Evolutionary conservation across 2,329 filamentous ascomycete genomes (phyloP).

Genomic region (Claviceps spartinae): DNA sequence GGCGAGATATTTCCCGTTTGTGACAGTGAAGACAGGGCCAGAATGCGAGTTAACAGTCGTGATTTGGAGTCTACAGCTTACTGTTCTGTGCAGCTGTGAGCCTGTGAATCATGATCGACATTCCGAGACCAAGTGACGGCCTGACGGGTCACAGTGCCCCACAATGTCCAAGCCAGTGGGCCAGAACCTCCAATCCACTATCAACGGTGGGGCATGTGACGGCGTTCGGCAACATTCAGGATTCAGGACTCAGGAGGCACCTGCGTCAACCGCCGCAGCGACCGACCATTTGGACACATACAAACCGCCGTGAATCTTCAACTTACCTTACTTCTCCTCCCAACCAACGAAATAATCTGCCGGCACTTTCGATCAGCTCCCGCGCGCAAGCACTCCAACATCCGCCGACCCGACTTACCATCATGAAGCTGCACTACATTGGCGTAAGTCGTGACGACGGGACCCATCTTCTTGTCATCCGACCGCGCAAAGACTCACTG

Average conservation of each 20-base stretch:
- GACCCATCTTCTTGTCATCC: constrained; percentile 9
- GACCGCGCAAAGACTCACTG: not conserved
- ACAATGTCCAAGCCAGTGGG: too few relatives aligned
- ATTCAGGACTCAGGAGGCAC: not conserved
- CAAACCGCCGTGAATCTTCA: not conserved
- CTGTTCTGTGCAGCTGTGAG: too few relatives aligned
- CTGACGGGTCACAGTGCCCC: too few relatives aligned
- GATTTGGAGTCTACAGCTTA: too few relatives aligned
- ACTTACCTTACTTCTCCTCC: not conserved
- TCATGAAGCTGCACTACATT: constrained; percentile 80
- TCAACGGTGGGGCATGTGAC: not conserved
- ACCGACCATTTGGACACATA: not conserved
- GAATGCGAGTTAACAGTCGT: not conserved
- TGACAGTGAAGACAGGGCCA: not conserved
- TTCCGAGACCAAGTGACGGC: too few relatives aligned
- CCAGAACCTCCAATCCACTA: not conserved
- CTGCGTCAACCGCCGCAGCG: not conserved
- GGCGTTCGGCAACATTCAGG: not conserved
- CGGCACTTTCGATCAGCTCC: not conserved
- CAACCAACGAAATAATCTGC: not conserved
- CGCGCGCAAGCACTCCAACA: not conserved
- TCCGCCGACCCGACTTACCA: constrained; percentile 16
- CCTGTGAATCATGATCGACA: too few relatives aligned
- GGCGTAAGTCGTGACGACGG: constrained; percentile 46
- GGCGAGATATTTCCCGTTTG: not conserved